Evolutionary conservation across 495 filamentous ascomycete genomes (phyloP), one percentile per base, ranked within the genome.

Genomic region (Aspergillus conjunctus): DNA sequence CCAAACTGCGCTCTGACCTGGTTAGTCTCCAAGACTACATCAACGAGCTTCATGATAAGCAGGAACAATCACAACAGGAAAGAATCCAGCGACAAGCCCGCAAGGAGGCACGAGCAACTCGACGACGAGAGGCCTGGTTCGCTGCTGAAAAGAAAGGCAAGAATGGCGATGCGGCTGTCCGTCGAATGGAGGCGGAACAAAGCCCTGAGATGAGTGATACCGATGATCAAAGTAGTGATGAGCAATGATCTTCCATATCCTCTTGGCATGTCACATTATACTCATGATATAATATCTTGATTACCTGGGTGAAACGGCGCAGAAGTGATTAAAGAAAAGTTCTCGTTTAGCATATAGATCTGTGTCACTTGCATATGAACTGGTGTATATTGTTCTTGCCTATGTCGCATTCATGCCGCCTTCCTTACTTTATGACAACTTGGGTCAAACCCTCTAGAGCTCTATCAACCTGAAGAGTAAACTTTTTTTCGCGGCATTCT

Each of bases 101-200:
- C 60, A 79, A 77, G 54, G 76, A 79, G 54, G 74, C 73, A 32
- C 76, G 69, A 20, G 76, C 75, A 49, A 63, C 65, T 6, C 71
- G 71, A 37, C 68, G 66, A 37, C 71, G 78, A 41, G 70, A 79
- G 64, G 77, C 74, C 17, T 80, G 77, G 77, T 74, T 80, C 54
- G 74, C 76, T 15, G 77, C 74, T 7, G 78, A 79, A 64, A 79
- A 77, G 56, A 76, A 74, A 58, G 78, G 78, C 11, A 69, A 68
- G 56, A 80, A 75, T 59, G 78, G 78, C 0, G 78, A 80, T 63
- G 66, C 68, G 8, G 65, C 61, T 26, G 58, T 80, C 48, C 67
- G 68, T 22, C 71, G 72, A 56, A 73, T 76, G 72, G 72, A 77
- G 20, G 61, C 69, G 32, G 75, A 77, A 51, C 73, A 77, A 32